These are phyloP conservation scores for Tephrocybe sp. DNA, from an alignment of 768 basidiomycete genomes.

Conservation along the genomic window DNA sequence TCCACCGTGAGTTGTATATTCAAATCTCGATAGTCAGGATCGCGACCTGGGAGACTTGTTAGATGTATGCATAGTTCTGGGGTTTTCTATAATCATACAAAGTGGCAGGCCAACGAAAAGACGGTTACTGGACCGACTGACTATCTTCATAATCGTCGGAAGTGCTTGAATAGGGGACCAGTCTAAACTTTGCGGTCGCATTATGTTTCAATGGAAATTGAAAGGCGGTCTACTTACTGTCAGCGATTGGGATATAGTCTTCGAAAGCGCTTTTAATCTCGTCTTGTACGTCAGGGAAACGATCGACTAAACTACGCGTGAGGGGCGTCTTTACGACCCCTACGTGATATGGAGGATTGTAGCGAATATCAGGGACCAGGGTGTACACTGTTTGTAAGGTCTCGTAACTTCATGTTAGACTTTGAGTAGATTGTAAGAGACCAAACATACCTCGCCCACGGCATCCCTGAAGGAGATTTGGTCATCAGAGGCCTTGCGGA, in stretches of 20 bases:
- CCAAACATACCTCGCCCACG: conserved; percentile 24
- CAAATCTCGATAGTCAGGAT: conserved; percentile 30
- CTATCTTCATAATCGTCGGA: conserved; percentile 30
- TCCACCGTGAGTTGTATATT: conserved; percentile 30
- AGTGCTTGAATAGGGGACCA: conserved; percentile 31
- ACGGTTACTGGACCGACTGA: conserved; percentile 38
- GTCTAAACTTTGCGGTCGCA: too few relatives aligned
- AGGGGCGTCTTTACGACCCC: conserved; percentile 28
- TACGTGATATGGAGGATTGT: conserved; percentile 28
- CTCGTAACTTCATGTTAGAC: conserved; percentile 24
- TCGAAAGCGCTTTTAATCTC: conserved; percentile 42
- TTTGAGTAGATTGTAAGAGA: conserved; percentile 4
- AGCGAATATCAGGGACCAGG: conserved; percentile 29
- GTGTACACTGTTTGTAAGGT: conserved; percentile 35
- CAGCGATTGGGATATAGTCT: conserved; percentile 31
- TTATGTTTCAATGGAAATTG: too few relatives aligned
- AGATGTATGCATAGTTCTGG: conserved; percentile 12
- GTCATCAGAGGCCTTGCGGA: conserved; percentile 30
- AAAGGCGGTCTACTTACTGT: conserved; percentile 21
- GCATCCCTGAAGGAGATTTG: conserved; percentile 26
- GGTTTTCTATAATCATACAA: conserved; percentile 23
- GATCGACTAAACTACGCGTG: conserved; percentile 34
- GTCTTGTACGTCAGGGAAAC: conserved; percentile 41
- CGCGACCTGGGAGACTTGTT: conserved; percentile 25
- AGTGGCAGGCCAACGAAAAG: conserved; percentile 45